Percentiles rank a stretch among this genome's conserved stretches.
Evolutionary conservation across 2,329 filamentous ascomycete species (phyloP).

Genomic region (Penicillium occitanis): DNA sequence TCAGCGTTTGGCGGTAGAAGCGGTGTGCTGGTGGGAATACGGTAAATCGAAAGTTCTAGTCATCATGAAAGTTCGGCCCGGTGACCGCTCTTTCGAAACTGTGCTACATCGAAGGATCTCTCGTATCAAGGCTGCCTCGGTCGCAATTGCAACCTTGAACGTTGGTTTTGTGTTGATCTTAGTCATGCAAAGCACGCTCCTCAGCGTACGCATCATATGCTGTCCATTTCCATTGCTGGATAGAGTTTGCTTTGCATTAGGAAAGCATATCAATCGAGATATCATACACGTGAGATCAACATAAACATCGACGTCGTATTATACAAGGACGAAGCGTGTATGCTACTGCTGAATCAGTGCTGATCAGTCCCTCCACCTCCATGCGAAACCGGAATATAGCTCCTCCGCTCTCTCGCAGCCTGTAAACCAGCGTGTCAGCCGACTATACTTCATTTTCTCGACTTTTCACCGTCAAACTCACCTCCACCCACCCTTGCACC

Average conservation of each 20-base stretch:
- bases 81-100: constrained; percentile 9
- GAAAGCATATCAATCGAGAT: background rate
- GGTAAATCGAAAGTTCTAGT: background rate
- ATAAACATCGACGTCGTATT: too few relatives aligned
- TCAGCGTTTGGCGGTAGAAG: too few relatives aligned
- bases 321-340: background rate
- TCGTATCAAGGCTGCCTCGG: background rate
- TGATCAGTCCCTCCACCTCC: background rate
- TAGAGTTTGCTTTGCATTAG: background rate
- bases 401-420: constrained; percentile 50
- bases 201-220: background rate
- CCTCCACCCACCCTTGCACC: constrained; percentile 57
- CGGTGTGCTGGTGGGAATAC: background rate
- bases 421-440: constrained; percentile 26
- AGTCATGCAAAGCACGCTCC: background rate
- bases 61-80: background rate
- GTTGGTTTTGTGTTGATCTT: background rate
- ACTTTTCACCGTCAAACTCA: constrained; percentile 31
- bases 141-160: background rate
- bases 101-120: background rate
- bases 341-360: background rate
- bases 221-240: background rate
- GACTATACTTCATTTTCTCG: background rate
- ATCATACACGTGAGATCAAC: background rate
- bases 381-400: constrained; percentile 53